Percentiles rank a stretch among this genome's conserved stretches.
These are phyloP conservation scores for Mycena sp. DNA, from an alignment of 1,284 basidiomycete genomes.

Conservation along the genomic window DNA sequence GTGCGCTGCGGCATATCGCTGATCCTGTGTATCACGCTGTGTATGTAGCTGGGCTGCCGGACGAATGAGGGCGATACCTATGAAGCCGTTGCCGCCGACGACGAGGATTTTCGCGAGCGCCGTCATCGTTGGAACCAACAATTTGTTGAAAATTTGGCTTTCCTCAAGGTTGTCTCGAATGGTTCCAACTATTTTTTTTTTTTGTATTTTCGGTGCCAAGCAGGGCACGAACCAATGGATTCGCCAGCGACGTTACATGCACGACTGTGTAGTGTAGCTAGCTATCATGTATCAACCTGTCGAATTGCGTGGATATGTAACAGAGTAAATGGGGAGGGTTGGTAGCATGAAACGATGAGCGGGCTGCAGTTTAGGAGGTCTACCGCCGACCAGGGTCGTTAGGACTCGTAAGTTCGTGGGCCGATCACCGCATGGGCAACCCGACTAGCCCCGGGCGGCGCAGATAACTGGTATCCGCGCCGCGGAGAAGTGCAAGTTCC, in stretches of 20 bases:
- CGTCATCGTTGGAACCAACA: constrained; percentile 49
- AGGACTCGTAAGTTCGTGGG: constrained; percentile 39
- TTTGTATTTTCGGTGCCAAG: too few species aligned
- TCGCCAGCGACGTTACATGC: constrained; percentile 23
- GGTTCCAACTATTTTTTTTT: too few species aligned
- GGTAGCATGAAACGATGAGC: constrained; percentile 8
- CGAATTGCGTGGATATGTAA: constrained; percentile 1
- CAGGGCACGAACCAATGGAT: too few species aligned
- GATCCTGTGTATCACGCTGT: constrained; percentile 70
- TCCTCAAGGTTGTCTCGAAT: too few species aligned
- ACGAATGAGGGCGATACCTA: constrained; percentile 61
- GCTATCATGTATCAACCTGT: neutral
- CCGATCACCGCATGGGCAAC: constrained; percentile 22
- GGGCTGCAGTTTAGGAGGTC: constrained; percentile 33
- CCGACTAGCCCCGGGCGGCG: constrained; percentile 20
- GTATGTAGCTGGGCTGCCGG: neutral
- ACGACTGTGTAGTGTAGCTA: constrained; percentile 21
- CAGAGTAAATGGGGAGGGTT: constrained; percentile 7
- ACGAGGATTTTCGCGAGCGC: constrained; percentile 75
- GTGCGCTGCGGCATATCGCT: constrained; percentile 88
- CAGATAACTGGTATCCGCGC: constrained; percentile 13
- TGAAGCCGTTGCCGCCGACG: constrained; percentile 94
- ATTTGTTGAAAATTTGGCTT: too few species aligned
- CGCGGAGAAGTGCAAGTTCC: constrained; percentile 10
- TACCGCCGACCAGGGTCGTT: constrained; percentile 53